phyloP scores from a whole-genome alignment of 495 filamentous ascomycete genomes.

The Annulohypoxylon moriforme region DNA sequence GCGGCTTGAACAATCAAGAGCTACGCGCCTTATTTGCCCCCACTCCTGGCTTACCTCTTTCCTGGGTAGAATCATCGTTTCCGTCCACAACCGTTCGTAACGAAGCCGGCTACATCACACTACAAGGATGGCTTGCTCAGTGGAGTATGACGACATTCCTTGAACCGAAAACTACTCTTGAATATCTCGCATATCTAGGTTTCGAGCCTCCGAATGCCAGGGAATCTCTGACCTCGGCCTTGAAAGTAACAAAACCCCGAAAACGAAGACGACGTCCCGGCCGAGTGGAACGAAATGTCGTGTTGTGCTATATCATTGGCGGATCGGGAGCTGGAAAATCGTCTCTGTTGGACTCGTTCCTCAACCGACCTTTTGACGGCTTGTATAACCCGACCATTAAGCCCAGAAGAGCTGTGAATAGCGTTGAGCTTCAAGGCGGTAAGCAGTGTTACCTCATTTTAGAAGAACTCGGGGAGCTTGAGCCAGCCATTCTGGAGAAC shows the following conservation, averaged over 20 bases:
- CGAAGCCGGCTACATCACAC: conserved; percentile 92
- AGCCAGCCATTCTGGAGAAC: conserved; percentile 93
- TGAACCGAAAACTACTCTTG: conserved; percentile 91
- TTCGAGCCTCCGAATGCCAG: conserved; percentile 76
- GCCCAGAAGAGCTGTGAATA: conserved; percentile 92
- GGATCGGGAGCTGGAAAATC: conserved; percentile 86
- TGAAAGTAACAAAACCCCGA: conserved; percentile 91
- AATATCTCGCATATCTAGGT: conserved; percentile 94
- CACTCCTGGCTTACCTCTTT: conserved; percentile 86
- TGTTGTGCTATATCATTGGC: conserved; percentile 93
- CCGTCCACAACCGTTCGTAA: conserved; percentile 94
- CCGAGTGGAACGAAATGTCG: conserved; percentile 93
- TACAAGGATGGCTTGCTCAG: conserved; percentile 97
- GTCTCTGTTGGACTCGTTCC: conserved; percentile 87
- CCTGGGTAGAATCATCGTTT: conserved; percentile 87
- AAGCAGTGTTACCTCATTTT: conserved; percentile 98
- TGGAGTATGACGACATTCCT: conserved; percentile 99
- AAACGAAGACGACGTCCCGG: conserved; percentile 83
- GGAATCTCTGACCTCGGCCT: conserved; percentile 78
- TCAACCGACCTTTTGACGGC: conserved; percentile 84
- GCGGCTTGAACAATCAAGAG: conserved; percentile 87
- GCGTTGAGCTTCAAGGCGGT: conserved; percentile 92
- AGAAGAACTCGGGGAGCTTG: conserved; percentile 94
- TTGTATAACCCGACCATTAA: conserved; percentile 97
- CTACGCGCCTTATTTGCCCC: conserved; percentile 89